Percentiles rank a stretch among this genome's conserved stretches.
Evolutionary conservation across 2,329 filamentous ascomycete genomes (phyloP).

Genomic region (Diplodia intermedia): DNA sequence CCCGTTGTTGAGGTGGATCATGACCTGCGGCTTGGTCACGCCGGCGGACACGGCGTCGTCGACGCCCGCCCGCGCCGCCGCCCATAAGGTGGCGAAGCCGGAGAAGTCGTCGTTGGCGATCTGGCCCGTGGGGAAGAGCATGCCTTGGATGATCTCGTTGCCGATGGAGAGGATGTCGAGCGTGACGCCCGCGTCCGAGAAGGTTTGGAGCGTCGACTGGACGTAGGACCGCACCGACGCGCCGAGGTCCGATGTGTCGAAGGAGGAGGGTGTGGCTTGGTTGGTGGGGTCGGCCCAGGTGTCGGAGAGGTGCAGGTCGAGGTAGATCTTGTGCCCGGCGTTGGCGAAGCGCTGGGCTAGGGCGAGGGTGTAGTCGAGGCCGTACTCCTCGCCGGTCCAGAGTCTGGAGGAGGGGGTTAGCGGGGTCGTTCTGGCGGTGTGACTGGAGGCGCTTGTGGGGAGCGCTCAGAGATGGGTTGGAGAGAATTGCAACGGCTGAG

Average conservation of each 20-base stretch:
- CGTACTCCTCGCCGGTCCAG: conserved; percentile 72
- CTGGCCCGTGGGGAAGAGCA: conserved; percentile 70
- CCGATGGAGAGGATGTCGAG: conserved; percentile 72
- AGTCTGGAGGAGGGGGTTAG: conserved; percentile 51
- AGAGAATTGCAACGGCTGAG: neutral
- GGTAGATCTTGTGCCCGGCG: conserved; percentile 65
- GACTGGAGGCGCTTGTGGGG: neutral
- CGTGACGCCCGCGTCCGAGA: conserved; percentile 61
- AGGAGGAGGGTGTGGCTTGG: conserved; percentile 68
- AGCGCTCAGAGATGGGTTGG: neutral
- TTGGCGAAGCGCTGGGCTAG: conserved; percentile 70
- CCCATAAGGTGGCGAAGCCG: conserved; percentile 69
- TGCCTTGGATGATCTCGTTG: conserved; percentile 73
- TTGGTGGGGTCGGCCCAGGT: conserved; percentile 73
- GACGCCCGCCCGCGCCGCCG: conserved; percentile 69
- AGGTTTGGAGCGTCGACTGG: conserved; percentile 65
- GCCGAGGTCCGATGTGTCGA: conserved; percentile 65
- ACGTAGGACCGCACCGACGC: conserved; percentile 75
- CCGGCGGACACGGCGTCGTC: conserved; percentile 64
- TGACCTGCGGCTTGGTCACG: conserved; percentile 66
- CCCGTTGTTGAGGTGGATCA: conserved; percentile 79
- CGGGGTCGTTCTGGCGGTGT: neutral
- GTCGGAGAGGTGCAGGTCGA: conserved; percentile 72
- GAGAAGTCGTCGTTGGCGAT: conserved; percentile 56
- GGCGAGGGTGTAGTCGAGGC: conserved; percentile 72